Evolutionary conservation across 768 basidiomycete species (phyloP).

Genomic region (Kwoniella europaea): DNA sequence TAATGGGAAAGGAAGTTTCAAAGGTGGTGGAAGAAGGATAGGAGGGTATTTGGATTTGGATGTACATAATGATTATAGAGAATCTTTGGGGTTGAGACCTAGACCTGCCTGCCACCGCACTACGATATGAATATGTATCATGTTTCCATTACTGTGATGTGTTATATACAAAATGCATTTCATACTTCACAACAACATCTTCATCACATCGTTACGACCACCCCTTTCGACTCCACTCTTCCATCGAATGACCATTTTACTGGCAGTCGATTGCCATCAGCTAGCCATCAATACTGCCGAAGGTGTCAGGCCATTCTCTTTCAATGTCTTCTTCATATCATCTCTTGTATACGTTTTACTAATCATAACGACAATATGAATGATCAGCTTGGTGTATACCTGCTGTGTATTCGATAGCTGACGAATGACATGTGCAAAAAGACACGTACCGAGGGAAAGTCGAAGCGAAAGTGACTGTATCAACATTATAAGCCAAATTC

Average conservation of each 20-base stretch:
- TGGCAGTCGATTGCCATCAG: slow-evolving; percentile 15
- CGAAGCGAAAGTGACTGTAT: slow-evolving; percentile 75
- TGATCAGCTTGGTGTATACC: too few relatives aligned
- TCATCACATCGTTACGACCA: neutral
- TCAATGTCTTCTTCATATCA: slow-evolving; percentile 80
- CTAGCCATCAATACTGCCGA: slow-evolving; percentile 69
- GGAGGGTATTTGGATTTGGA: too few relatives aligned
- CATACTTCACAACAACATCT: slow-evolving; percentile 2
- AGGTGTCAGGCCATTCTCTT: slow-evolving; percentile 84
- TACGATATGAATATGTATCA: too few relatives aligned
- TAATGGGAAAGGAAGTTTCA: too few relatives aligned
- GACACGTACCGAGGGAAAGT: slow-evolving; percentile 78
- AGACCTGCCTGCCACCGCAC: too few relatives aligned
- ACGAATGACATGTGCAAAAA: neutral
- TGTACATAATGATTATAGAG: too few relatives aligned
- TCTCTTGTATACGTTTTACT: slow-evolving; percentile 77
- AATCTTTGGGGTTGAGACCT: too few relatives aligned
- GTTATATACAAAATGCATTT: neutral
- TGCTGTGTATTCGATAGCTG: too few relatives aligned
- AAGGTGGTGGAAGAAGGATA: too few relatives aligned
- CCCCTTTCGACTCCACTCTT: too few relatives aligned
- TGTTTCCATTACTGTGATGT: too few relatives aligned
- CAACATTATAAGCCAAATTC: slow-evolving; percentile 70
- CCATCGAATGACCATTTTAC: neutral
- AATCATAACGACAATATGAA: neutral